phyloP scores from a whole-genome alignment of 257 asterid genomes.

The Solanum rostratum region DNA sequence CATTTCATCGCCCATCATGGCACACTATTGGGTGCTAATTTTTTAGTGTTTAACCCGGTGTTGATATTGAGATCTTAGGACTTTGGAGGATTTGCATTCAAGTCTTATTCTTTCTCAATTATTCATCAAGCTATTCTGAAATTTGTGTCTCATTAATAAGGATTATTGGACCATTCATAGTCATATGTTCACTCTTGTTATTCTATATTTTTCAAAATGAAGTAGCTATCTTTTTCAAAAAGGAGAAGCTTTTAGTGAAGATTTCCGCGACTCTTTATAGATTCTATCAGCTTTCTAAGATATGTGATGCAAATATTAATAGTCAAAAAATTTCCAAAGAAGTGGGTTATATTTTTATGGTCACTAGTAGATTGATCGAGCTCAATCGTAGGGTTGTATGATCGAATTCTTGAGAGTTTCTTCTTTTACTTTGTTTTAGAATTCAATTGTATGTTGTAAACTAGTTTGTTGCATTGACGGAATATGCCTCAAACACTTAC shows the following conservation, averaged over 20 bases:
- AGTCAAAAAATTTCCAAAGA: no score
- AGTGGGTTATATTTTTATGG: no score
- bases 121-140: neutral
- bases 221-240: neutral
- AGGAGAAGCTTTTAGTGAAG: neutral
- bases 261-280: neutral
- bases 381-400: neutral
- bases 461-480: neutral
- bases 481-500: neutral
- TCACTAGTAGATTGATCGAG: neutral
- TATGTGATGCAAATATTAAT: no score
- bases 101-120: neutral
- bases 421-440: neutral
- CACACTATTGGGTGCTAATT: neutral
- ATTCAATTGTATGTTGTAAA: neutral
- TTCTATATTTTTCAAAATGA: neutral
- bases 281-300: neutral
- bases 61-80: neutral
- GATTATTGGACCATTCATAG: neutral
- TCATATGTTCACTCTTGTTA: neutral
- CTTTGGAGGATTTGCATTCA: neutral
- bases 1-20: neutral
- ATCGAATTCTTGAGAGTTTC: neutral
- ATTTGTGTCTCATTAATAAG: neutral
- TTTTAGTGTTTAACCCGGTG: neutral